Evolutionary conservation across 106 monocot genomes (phyloP), one percentile per base, ranked within the genome.

Genomic region (Alisma plantagoaquatica): DNA sequence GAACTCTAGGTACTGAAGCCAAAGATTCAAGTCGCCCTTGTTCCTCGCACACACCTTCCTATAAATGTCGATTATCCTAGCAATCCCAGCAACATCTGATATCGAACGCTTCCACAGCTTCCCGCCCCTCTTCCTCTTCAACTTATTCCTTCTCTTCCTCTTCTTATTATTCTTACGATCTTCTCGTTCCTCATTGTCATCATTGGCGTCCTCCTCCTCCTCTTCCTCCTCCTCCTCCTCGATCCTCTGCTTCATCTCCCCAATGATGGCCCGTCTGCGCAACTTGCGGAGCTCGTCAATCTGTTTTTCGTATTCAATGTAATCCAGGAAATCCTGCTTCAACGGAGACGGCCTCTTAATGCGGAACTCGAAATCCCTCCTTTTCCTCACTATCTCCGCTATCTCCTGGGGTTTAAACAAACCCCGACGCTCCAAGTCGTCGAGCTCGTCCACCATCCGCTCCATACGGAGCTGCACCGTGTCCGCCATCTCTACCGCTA

Each of bases 391-490:
- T 45, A 94, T 76, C 54, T 73, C 80, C 27, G 63, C 69, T 41
- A 94, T 79, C 54, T 94, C 84, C 16, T 49, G 33, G 41, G 70
- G 70, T 58, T 61, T 60, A 71, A 96, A 78, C 51, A 96, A 75
- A 10, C 81, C 81, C 8, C 96, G 80, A 3, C 44, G 62, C 53
- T 81, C 78, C 41, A 89, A 76, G 70, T 96, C 96, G 53, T 88
- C 89, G 49, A 96, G 73, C 78, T 88, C 96, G 53, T 81, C 75
- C 54, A 76, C 46, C 96, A 96, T 89, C 25, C 89, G 70, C 84
- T 96, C 89, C 22, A 96, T 43, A 17, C 81, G 72, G 75, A 48
- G 76, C 71, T 89, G 84, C 27, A 89, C 89, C 2, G 70, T 72
- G 67, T 96, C 89, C 62, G 81, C 96, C 89, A 96, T 96, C 8